These are phyloP conservation scores for Aspergillus ustus DNA, from an alignment of 2,329 filamentous ascomycete genomes.

Conservation along the genomic window DNA sequence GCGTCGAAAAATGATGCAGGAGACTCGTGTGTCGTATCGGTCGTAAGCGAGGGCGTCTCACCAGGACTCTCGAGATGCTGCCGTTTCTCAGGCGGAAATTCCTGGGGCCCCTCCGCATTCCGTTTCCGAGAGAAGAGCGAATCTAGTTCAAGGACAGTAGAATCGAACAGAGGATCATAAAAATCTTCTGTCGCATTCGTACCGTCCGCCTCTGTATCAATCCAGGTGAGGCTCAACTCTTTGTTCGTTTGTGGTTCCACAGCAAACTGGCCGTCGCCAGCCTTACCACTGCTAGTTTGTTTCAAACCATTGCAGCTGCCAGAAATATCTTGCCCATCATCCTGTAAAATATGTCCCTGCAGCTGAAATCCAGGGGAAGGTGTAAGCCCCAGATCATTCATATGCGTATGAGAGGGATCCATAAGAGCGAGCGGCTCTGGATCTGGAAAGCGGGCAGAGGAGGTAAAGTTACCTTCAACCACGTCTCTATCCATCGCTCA, in stretches of 20 bases:
- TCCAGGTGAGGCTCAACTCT: not conserved
- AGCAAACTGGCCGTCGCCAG: not conserved
- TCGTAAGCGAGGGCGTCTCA: conserved; percentile 26
- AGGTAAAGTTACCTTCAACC: conserved; percentile 48
- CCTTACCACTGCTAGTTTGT: not conserved
- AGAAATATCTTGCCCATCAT: conserved; percentile 16
- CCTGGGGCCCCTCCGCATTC: conserved; percentile 23
- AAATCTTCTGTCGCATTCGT: conserved; percentile 12
- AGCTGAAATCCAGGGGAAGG: conserved; percentile 44
- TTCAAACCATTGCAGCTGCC: not conserved
- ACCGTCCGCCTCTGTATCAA: not conserved
- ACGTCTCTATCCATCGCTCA: conserved; percentile 30
- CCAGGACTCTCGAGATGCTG: conserved; percentile 20
- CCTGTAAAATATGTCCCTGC: conserved; percentile 23
- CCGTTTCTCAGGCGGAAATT: conserved; percentile 26
- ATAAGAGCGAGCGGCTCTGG: conserved; percentile 25
- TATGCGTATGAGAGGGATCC: conserved; percentile 31
- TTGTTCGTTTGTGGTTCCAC: not conserved
- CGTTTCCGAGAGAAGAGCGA: conserved; percentile 30
- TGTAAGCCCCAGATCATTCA: conserved; percentile 50
- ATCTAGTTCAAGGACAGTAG: conserved; percentile 26
- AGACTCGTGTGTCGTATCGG: conserved; percentile 17
- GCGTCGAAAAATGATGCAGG: conserved; percentile 27
- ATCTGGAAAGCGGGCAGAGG: conserved; percentile 26
- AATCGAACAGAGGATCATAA: conserved; percentile 27